Evolutionary conservation across 1,139 yeast species (phyloP), one percentile per base, ranked within the genome.

Genomic region (Blastobotrys proliferans): DNA sequence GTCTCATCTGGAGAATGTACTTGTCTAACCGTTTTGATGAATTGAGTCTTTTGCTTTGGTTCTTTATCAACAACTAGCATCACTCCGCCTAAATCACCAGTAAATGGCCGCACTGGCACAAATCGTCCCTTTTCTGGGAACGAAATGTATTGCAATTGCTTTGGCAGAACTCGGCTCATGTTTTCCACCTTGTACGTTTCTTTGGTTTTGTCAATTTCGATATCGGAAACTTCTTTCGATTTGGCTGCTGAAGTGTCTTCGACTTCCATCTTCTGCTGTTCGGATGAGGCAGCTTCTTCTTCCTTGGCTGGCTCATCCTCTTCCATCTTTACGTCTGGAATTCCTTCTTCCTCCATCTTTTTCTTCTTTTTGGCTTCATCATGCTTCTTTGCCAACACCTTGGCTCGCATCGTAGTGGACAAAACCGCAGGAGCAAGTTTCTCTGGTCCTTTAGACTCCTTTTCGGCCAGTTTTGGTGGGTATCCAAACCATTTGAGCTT

Each of bases 371-470:
- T 78, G 14, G 60, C 61, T 32, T 56, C 60, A 33, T 48, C 50
- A 27, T 77, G 73, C 70, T 82, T 83, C 65, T 83, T 84, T 19
- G 95, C 95, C 63, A 97, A 80, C 33, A 92, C 94, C 66, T 85
- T 85, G 17, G 97, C 97, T 61, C 82, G 82, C 26, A 81, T 88
- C 1, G 98, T 92, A 0, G 97, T 92, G 1, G 97, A 87, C 50
- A 92, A 73, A 19, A 92, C 95, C 2, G 97, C 98, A 30, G 96
- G 86, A 3, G 90, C 85, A 40, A 90, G 77, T 68, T 86, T 90
- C 61, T 86, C 97, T 3, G 94, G 87, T 47, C 83, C 88, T 60
- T 86, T 85, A 54, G 81, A 87, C 51, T 82, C 81, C 34, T 80
- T 75, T 56, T 81, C 92, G 60, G 86, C 95, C 16, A 76, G 73